Evolutionary conservation across 1,284 basidiomycete genomes (phyloP).

Genomic region (Cutaneotrichosporon cutaneum): DNA sequence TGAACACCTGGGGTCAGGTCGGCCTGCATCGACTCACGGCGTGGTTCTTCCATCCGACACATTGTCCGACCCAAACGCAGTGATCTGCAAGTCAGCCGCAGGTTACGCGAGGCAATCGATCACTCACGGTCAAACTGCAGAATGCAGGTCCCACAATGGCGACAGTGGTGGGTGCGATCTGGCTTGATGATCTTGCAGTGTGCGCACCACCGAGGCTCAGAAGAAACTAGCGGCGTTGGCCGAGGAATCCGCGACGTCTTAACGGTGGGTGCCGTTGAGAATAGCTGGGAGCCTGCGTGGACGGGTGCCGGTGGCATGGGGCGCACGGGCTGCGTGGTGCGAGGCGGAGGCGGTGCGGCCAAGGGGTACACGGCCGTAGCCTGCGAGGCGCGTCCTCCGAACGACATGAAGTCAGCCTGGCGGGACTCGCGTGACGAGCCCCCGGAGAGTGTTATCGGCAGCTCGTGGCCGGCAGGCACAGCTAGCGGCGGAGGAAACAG

Average conservation of each 20-base stretch:
- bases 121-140: conserved; percentile 43
- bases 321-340: background rate
- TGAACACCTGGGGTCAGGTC: conserved; percentile 40
- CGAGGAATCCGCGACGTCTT: conserved; percentile 20
- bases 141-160: conserved; percentile 51
- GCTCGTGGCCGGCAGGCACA: background rate
- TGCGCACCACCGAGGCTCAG: conserved; percentile 40
- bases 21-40: conserved; percentile 31
- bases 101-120: too few species aligned
- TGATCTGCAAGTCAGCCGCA: conserved; percentile 31
- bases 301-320: background rate
- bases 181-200: conserved; percentile 51
- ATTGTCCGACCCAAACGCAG: conserved; percentile 51
- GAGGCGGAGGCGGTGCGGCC: background rate
- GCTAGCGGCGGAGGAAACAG: background rate
- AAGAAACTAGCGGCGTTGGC: conserved; percentile 33
- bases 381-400: background rate
- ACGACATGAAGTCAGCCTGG: background rate
- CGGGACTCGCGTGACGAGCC: background rate
- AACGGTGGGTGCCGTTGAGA: background rate
- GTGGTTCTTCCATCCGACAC: conserved; percentile 52
- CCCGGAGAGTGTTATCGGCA: background rate
- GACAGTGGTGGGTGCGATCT: conserved; percentile 50
- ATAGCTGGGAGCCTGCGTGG: background rate
- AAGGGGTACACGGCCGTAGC: background rate